These are phyloP conservation scores for Babesia bigemina DNA, from an alignment of 169 alveolate species.

Conservation along the genomic window DNA sequence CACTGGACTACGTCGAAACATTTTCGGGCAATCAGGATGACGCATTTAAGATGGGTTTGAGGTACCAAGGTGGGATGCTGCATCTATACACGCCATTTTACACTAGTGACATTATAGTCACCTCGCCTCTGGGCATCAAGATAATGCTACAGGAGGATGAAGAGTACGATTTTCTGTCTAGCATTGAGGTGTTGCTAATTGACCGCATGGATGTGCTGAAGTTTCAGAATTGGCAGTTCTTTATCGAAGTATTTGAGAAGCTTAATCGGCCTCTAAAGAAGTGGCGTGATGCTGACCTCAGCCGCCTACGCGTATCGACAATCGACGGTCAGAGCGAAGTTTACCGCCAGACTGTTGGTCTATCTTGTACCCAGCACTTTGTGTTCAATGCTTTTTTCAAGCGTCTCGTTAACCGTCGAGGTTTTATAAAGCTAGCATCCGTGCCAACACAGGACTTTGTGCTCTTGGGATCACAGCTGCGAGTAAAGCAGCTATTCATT, in stretches of 20 bases:
- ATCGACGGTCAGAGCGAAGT: conserved; percentile 69
- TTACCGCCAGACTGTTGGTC: conserved; percentile 70
- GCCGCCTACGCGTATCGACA: conserved; percentile 62
- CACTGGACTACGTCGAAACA: conserved; percentile 70
- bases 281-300: conserved; percentile 76
- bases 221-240: conserved; percentile 86
- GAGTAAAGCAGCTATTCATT: conserved; percentile 58
- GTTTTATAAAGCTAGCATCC: conserved; percentile 60
- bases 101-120: conserved; percentile 84
- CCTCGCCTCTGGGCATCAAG: conserved; percentile 88
- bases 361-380: conserved; percentile 36
- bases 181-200: conserved; percentile 81
- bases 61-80: conserved; percentile 74
- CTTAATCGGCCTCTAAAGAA: conserved; percentile 70
- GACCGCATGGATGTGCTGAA: conserved; percentile 84
- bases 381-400: conserved; percentile 59
- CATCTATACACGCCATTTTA: conserved; percentile 82
- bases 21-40: conserved; percentile 84
- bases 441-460: conserved; percentile 18
- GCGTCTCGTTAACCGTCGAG: conserved; percentile 56
- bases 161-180: conserved; percentile 83
- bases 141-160: conserved; percentile 41
- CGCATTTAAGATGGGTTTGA: conserved; percentile 85
- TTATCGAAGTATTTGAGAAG: conserved; percentile 68
- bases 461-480: conserved; percentile 31